A percentile compares a stretch with the other conserved stretches of the same genome.
phyloP scores from a whole-genome alignment of 805 yeast species.

The Suhomyces faveliae region DNA sequence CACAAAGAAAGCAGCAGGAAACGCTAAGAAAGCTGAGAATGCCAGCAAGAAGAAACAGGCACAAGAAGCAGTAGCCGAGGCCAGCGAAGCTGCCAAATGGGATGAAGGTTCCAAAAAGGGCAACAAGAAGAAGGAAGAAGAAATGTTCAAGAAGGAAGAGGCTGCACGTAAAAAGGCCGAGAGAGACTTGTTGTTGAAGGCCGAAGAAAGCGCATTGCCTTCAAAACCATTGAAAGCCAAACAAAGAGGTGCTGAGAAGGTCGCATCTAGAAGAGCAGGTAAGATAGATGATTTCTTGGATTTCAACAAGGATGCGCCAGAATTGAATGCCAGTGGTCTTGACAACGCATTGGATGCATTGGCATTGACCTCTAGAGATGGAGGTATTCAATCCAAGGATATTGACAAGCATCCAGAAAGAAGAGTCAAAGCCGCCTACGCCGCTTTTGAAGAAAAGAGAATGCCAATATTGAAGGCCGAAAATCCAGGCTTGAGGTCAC shows the following conservation, averaged over 20 bases:
- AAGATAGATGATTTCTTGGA: constrained; percentile 68
- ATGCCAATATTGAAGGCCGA: constrained; percentile 73
- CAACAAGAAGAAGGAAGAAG: constrained; percentile 67
- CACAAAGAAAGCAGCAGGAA: constrained; percentile 59
- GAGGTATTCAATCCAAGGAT: constrained; percentile 57
- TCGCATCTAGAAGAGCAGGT: constrained; percentile 58
- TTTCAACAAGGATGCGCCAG: constrained; percentile 46
- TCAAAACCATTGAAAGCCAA: constrained; percentile 52
- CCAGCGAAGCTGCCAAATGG: constrained; percentile 65
- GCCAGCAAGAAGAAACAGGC: constrained; percentile 58
- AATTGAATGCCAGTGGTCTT: constrained; percentile 69
- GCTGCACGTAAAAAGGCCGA: constrained; percentile 81
- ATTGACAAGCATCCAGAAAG: constrained; percentile 88
- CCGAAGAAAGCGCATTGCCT: constrained; percentile 65
- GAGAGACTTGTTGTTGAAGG: constrained; percentile 63
- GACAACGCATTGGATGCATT: constrained; percentile 80
- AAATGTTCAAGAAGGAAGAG: constrained; percentile 67
- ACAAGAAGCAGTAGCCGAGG: constrained; percentile 45
- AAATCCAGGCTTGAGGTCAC: constrained; percentile 75
- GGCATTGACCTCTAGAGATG: constrained; percentile 57
- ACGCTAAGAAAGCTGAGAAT: constrained; percentile 64
- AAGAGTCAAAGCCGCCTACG: constrained; percentile 77
- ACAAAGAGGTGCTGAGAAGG: constrained; percentile 66
- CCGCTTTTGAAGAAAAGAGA: constrained; percentile 68
- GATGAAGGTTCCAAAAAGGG: constrained; percentile 68